Evolutionary conservation across 768 basidiomycete genomes (phyloP).

Genomic region (Fomitopsis serialis): DNA sequence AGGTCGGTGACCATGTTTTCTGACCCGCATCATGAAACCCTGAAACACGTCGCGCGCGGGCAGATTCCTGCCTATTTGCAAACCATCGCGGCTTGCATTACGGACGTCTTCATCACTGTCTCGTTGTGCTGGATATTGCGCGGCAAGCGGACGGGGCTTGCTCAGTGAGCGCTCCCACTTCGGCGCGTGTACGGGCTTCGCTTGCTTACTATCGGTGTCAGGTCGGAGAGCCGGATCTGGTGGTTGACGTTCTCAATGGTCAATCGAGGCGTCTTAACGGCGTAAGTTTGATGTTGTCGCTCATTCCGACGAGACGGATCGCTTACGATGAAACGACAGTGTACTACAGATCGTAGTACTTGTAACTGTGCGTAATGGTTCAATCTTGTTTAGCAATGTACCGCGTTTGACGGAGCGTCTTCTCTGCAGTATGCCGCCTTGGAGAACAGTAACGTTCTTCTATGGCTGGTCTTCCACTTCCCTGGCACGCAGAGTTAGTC

Average conservation of each 20-base stretch:
- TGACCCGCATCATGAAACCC: background rate
- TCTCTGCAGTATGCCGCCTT: background rate
- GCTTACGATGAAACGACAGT: background rate
- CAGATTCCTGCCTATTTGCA: background rate
- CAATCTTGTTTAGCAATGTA: background rate
- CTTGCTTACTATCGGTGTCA: background rate
- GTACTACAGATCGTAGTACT: background rate
- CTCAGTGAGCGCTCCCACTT: background rate
- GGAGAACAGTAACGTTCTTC: background rate
- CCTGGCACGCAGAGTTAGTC: background rate
- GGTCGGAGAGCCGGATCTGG: background rate
- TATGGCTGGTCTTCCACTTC: background rate
- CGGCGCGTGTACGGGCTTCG: background rate
- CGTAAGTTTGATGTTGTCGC: background rate
- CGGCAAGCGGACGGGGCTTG: background rate
- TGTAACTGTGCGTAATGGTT: background rate
- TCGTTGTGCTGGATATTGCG: background rate
- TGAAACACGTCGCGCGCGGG: background rate
- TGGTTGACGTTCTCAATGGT: background rate
- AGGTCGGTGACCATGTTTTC: background rate
- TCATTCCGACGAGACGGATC: background rate
- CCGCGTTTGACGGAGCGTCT: background rate
- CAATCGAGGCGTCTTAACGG: background rate
- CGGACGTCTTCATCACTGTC: background rate
- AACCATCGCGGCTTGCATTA: background rate